These are phyloP conservation scores for Dictyostelium capitatum DNA, from an alignment of 78 protist species.

Conservation along the genomic window DNA sequence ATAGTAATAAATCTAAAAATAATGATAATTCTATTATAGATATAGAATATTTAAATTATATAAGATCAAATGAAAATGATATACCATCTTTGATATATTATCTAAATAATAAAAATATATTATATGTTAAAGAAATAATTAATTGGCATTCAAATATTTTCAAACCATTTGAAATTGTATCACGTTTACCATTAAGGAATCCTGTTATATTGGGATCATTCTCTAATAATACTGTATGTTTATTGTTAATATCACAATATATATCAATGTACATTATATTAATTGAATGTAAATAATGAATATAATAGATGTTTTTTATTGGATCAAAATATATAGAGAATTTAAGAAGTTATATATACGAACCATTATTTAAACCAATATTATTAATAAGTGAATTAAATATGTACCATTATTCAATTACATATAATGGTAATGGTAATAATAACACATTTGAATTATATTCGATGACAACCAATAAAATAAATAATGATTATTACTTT, in stretches of 20 bases:
- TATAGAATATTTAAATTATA: too few relatives aligned
- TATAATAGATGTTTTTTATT: background rate
- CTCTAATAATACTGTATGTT: background rate
- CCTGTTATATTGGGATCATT: background rate
- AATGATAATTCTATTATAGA: too few relatives aligned
- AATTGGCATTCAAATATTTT: too few relatives aligned
- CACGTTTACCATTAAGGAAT: background rate
- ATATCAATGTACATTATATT: too few relatives aligned
- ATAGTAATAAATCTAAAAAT: too few relatives aligned
- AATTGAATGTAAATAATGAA: too few relatives aligned
- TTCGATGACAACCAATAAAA: background rate
- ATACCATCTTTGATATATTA: too few relatives aligned
- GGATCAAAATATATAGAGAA: background rate
- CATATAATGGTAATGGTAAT: background rate
- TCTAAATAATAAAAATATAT: too few relatives aligned
- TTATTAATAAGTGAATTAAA: background rate
- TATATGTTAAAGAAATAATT: too few relatives aligned
- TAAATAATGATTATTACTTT: background rate
- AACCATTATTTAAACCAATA: background rate
- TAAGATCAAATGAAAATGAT: too few relatives aligned
- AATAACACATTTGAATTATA: background rate
- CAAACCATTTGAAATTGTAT: too few relatives aligned
- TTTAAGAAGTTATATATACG: background rate
- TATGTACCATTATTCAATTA: background rate
- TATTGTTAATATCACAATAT: too few relatives aligned